phyloP scores from a whole-genome alignment of 495 filamentous ascomycete genomes.

The Xylona heveae region DNA sequence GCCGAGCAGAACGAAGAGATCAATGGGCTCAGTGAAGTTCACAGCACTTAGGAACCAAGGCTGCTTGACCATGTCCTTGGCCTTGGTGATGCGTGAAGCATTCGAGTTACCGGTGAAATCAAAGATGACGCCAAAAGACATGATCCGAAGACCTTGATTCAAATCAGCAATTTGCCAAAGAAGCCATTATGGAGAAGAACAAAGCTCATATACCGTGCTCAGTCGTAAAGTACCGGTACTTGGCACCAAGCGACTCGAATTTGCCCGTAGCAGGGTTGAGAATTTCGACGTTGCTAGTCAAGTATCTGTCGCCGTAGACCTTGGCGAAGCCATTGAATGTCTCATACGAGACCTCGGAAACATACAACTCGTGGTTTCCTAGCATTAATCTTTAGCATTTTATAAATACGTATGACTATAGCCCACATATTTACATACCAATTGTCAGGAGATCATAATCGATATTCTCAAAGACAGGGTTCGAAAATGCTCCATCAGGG shows the following conservation, averaged over 20 bases:
- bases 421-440: background rate
- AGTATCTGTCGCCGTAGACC: slow-evolving; percentile 19
- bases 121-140: slow-evolving; percentile 20
- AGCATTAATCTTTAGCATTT: background rate
- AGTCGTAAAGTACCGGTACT: slow-evolving; percentile 17
- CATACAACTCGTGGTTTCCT: slow-evolving; percentile 21
- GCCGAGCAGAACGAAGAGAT: slow-evolving; percentile 19
- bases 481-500: slow-evolving; percentile 17
- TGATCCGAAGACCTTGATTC: slow-evolving; percentile 13
- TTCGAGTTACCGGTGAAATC: slow-evolving; percentile 18
- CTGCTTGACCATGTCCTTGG: slow-evolving; percentile 14
- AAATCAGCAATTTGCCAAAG: background rate
- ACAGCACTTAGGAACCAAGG: slow-evolving; percentile 19
- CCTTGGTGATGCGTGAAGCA: slow-evolving; percentile 12
- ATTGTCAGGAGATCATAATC: slow-evolving; percentile 22
- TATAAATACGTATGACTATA: too few relatives aligned
- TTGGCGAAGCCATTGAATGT: slow-evolving; percentile 16
- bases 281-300: slow-evolving; percentile 22
- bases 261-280: slow-evolving; percentile 10
- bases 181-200: slow-evolving; percentile 6
- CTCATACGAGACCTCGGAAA: slow-evolving; percentile 14
- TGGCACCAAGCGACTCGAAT: slow-evolving; percentile 18
- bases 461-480: slow-evolving; percentile 20
- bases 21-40: slow-evolving; percentile 14
- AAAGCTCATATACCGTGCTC: slow-evolving; percentile 14